Evolutionary conservation across 352 stramenopile genomes (phyloP), one percentile per base, ranked within the genome.

Genomic region (Elongisporangium undulatum): DNA sequence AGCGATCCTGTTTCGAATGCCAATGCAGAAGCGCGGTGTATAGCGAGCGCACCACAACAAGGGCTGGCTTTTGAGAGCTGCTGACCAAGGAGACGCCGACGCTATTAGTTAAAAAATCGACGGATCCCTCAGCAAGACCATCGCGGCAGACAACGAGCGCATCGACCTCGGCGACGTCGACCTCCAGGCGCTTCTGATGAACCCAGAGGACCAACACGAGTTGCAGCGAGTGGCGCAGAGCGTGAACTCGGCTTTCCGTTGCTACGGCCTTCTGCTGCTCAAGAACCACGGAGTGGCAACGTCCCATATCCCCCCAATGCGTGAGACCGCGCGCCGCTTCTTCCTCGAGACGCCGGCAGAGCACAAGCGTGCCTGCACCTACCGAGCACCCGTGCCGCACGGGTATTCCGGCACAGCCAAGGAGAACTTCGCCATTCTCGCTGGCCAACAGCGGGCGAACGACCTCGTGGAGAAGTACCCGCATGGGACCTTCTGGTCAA

Each of bases 401-500:
- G 62, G 57, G 20, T 68, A 61, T 41, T 66, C 62, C 20, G 62
- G 55, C 19, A 56, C 19, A 22, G 23, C 29, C 8, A 68, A 66
- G 34, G 62, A 68, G 48, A 68, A 68, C 53, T 68, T 68, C 41
- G 62, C 62, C 12, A 68, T 68, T 45, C 53, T 68, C n/a, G 58
- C 50, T 15, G 51, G 58, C 39, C 19, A 64, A 3, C 22, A 41
- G 29, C 48, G 38, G 24, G 57, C 62, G 19, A 68, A 68, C 15
- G 62, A 68, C 29, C 49, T 68, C n/a, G 62, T 68, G 23, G 62
- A 68, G 58, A 68, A 68, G 55, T 68, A 64, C n/a, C 39, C 62
- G 62, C 57, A 68, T 68, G 62, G 62, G 62, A 22, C 61, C 61
- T 17, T 12, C 22, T 19, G 51, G 54, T 15, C 61, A 39, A 0